Percentiles rank a stretch among this genome's conserved stretches.
These are phyloP conservation scores for Colletotrichum australisinense DNA, from an alignment of 2,329 filamentous ascomycete genomes.

Conservation along the genomic window DNA sequence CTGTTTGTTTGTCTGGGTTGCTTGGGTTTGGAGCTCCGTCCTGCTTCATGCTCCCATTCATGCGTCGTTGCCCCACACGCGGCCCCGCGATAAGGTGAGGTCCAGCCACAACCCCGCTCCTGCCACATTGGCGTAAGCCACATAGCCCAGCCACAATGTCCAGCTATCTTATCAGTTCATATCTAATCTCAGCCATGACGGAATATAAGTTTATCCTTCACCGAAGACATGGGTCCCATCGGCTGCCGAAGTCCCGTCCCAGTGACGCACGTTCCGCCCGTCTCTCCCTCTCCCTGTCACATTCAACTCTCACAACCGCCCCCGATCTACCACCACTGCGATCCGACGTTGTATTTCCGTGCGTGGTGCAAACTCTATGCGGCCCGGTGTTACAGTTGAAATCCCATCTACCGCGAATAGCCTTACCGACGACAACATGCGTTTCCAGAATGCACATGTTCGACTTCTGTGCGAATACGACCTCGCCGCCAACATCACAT, in stretches of 20 bases:
- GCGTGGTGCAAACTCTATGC: conserved; percentile 10
- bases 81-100: background rate
- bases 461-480: background rate
- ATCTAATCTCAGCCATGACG: background rate
- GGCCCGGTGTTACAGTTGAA: conserved; percentile 15
- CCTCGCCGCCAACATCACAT: background rate
- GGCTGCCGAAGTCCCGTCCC: background rate
- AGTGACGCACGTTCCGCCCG: background rate
- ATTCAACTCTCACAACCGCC: conserved; percentile 3
- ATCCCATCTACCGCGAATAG: conserved; percentile 3
- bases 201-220: background rate
- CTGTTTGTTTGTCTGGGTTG: conserved; percentile 20
- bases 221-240: background rate
- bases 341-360: conserved; percentile 24
- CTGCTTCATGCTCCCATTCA: conserved; percentile 33
- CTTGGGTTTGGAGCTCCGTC: conserved; percentile 28
- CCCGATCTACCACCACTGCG: conserved; percentile 13
- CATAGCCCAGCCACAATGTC: fast-evolving
- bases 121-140: background rate
- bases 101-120: conserved; percentile 16
- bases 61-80: conserved; percentile 20
- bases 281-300: background rate
- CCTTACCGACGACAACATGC: background rate
- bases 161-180: background rate
- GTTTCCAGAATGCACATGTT: background rate